Evolutionary conservation across 345 rosid species (phyloP).

Genomic region (Noccaea caerulescens): DNA sequence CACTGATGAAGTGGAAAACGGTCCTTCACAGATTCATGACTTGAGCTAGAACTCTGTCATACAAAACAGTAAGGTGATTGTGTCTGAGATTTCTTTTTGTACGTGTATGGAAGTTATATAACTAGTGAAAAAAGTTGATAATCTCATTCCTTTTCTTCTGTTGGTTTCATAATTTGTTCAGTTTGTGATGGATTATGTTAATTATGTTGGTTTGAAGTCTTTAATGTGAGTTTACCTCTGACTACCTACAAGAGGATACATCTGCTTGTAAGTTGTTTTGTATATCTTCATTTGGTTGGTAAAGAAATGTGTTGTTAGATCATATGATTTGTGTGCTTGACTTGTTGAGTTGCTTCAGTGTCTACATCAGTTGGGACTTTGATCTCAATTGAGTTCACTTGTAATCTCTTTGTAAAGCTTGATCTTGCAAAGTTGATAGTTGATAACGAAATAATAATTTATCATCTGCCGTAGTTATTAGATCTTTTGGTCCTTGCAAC

Average conservation of each 20-base stretch:
- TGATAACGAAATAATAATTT: no score
- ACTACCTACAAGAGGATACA: neutral
- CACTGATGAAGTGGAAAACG: constrained; percentile 81
- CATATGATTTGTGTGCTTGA: no score
- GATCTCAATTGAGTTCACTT: no score
- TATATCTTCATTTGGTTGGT: no score
- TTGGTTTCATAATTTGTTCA: neutral
- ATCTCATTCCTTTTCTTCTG: constrained; percentile 10
- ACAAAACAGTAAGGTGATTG: neutral
- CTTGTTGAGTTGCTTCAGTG: no score
- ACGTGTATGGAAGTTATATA: constrained; percentile 3
- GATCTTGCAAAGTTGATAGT: no score
- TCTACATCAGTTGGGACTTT: no score
- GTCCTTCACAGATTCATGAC: constrained; percentile 52
- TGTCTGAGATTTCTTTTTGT: constrained; percentile 1
- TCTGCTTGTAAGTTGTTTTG: neutral
- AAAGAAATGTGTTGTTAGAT: no score
- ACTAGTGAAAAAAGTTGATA: neutral
- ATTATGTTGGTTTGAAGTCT: neutral
- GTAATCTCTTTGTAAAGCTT: no score
- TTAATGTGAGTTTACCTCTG: neutral
- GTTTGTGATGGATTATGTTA: neutral
- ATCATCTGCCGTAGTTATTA: no score
- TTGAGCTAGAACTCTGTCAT: neutral
- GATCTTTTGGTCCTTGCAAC: no score